A percentile compares a stretch with the other conserved stretches of the same genome.
phyloP scores from a whole-genome alignment of 2,329 filamentous ascomycete genomes.

The Daldinia sp. region DNA sequence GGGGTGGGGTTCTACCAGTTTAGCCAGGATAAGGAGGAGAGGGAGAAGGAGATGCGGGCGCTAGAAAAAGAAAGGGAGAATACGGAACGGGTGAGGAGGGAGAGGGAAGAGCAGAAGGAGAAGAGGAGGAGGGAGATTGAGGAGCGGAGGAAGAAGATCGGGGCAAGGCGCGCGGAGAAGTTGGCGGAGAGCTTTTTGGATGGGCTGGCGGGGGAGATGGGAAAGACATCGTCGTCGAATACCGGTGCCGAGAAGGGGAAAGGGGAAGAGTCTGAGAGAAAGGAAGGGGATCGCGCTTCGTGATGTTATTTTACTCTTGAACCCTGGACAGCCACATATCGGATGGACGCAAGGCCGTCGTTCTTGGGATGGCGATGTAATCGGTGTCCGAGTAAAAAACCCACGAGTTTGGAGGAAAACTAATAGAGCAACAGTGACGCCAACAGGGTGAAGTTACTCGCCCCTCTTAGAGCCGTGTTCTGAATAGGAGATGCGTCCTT shows the following conservation, averaged over 20 bases:
- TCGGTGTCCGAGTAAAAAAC: neutral
- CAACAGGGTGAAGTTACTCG: too few relatives aligned
- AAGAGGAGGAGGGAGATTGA: slow-evolving; percentile 73
- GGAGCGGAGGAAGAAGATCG: slow-evolving; percentile 71
- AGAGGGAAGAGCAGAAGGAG: slow-evolving; percentile 68
- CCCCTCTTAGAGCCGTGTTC: too few relatives aligned
- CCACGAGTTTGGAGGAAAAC: neutral
- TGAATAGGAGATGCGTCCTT: too few relatives aligned
- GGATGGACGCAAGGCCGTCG: neutral
- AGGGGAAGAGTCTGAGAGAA: slow-evolving; percentile 17
- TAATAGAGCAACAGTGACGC: too few relatives aligned
- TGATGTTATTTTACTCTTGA: neutral
- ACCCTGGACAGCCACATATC: neutral
- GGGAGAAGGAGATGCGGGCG: slow-evolving; percentile 78
- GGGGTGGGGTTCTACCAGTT: slow-evolving; percentile 95
- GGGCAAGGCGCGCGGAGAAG: slow-evolving; percentile 60
- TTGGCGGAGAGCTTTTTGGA: slow-evolving; percentile 55
- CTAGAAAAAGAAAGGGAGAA: slow-evolving; percentile 74
- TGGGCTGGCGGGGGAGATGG: slow-evolving; percentile 52
- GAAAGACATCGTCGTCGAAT: slow-evolving; percentile 3
- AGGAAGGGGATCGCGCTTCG: neutral
- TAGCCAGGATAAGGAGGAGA: slow-evolving; percentile 78
- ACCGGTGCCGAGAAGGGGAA: slow-evolving; percentile 15
- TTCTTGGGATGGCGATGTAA: neutral
- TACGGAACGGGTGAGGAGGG: slow-evolving; percentile 73